Conservation (phyloP, 805 yeast genomes). For the Nakazawaea wyomingensis region DNA sequence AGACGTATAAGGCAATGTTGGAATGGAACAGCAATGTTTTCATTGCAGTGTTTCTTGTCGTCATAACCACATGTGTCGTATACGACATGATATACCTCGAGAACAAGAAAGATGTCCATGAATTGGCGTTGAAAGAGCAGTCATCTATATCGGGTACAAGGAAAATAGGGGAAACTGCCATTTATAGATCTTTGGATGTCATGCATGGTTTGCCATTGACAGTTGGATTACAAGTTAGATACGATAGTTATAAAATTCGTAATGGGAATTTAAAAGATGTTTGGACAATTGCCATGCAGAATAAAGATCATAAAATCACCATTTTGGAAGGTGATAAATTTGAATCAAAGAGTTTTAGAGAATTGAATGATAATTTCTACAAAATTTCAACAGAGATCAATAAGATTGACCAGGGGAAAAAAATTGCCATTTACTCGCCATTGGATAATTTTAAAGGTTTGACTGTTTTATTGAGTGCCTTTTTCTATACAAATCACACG, state of each 20-base stretch:
- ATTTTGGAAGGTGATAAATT: conserved; percentile 24
- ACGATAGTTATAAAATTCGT: conserved; percentile 54
- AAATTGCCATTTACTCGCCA: conserved; percentile 21
- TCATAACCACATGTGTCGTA: conserved; percentile 1
- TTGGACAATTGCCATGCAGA: conserved; percentile 48
- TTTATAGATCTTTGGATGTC: conserved; percentile 67
- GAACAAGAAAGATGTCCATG: conserved; percentile 49
- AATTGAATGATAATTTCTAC: conserved; percentile 29
- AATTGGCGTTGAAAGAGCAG: conserved; percentile 56
- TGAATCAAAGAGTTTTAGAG: conserved; percentile 23
- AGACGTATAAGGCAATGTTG: too few species aligned
- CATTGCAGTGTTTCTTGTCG: conserved; percentile 1
- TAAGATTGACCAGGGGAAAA: conserved; percentile 21
- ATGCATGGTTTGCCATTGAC: conserved; percentile 68
- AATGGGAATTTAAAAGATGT: conserved; percentile 74
- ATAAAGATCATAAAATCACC: conserved; percentile 27
- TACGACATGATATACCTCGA: conserved; percentile 22
- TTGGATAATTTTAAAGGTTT: conserved; percentile 18
- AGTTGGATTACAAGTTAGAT: conserved; percentile 61
- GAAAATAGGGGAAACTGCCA: conserved; percentile 64
- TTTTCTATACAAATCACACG: conserved; percentile 17
- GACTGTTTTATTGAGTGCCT: conserved; percentile 21
- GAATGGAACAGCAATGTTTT: too few species aligned
- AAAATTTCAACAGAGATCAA: conserved; percentile 19
- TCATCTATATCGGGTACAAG: conserved; percentile 62